These are phyloP conservation scores for Geosiphon pyriformis DNA, from an alignment of 192 early-diverging fungal genomes.

Conservation along the genomic window DNA sequence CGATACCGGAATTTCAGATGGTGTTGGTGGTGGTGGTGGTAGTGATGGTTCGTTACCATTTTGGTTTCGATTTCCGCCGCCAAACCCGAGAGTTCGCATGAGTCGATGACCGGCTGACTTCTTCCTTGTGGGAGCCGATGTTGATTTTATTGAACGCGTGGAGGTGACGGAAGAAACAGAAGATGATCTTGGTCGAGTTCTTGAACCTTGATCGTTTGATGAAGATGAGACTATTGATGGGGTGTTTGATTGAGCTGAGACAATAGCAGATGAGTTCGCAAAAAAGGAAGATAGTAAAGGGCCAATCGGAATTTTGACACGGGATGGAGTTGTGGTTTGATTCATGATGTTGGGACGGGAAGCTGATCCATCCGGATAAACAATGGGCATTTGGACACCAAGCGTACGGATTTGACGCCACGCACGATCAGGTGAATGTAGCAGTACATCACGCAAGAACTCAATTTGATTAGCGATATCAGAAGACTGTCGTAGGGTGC, in stretches of 20 bases:
- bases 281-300: neutral
- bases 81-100: constrained; percentile 20
- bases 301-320: neutral
- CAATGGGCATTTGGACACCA: neutral
- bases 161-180: constrained; percentile 9
- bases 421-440: constrained; percentile 1
- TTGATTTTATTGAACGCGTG: neutral
- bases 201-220: neutral
- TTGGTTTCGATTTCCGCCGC: constrained; percentile 1
- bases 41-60: neutral
- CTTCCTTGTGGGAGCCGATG: neutral
- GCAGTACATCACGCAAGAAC: neutral
- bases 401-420: neutral
- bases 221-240: neutral
- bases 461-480: constrained; percentile 23
- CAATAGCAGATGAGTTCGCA: neutral
- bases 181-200: neutral
- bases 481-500: neutral
- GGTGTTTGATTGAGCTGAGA: neutral
- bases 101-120: constrained; percentile 15
- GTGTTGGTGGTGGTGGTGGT: neutral
- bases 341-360: neutral
- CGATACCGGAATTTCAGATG: neutral
- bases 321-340: neutral
- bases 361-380: neutral